Evolutionary conservation across 2,329 filamentous ascomycete species (phyloP).

Genomic region (Fusarium bactridioides): DNA sequence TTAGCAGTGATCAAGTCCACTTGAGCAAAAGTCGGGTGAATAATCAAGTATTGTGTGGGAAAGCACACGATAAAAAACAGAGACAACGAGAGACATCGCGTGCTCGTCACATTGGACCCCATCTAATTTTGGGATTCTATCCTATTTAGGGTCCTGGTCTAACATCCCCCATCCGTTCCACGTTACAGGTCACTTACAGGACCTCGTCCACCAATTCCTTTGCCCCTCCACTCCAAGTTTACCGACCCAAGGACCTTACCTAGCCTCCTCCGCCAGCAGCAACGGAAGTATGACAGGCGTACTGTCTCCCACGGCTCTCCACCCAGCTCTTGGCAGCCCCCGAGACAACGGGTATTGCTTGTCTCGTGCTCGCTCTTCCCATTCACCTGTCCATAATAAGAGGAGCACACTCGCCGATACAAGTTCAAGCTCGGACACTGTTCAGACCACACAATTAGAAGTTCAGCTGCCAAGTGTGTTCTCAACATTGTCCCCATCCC

Average conservation of each 20-base stretch:
- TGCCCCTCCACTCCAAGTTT: slow-evolving; percentile 14
- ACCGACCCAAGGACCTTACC: not conserved
- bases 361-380: slow-evolving; percentile 28
- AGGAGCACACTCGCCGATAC: slow-evolving; percentile 26
- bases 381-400: slow-evolving; percentile 31
- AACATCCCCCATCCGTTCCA: slow-evolving; percentile 1
- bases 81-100: slow-evolving; percentile 29
- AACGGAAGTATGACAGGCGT: slow-evolving; percentile 41
- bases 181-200: not conserved
- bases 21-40: not conserved
- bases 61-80: slow-evolving; percentile 24
- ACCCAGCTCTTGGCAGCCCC: slow-evolving; percentile 57
- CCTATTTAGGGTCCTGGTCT: slow-evolving; percentile 13
- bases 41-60: slow-evolving; percentile 4
- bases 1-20: not conserved
- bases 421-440: not conserved
- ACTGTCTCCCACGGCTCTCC: slow-evolving; percentile 57
- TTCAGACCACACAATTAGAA: slow-evolving; percentile 3
- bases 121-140: slow-evolving; percentile 11
- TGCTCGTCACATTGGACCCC: slow-evolving; percentile 21
- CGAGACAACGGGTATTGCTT: slow-evolving; percentile 24
- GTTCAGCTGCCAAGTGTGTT: slow-evolving; percentile 2
- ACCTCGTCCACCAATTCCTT: slow-evolving; percentile 21
- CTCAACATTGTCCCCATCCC: slow-evolving; percentile 9
- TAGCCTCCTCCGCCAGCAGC: slow-evolving; percentile 28